These are phyloP conservation scores for Cystobasidium slooffiae DNA, from an alignment of 1,284 basidiomycete species.

Conservation along the genomic window DNA sequence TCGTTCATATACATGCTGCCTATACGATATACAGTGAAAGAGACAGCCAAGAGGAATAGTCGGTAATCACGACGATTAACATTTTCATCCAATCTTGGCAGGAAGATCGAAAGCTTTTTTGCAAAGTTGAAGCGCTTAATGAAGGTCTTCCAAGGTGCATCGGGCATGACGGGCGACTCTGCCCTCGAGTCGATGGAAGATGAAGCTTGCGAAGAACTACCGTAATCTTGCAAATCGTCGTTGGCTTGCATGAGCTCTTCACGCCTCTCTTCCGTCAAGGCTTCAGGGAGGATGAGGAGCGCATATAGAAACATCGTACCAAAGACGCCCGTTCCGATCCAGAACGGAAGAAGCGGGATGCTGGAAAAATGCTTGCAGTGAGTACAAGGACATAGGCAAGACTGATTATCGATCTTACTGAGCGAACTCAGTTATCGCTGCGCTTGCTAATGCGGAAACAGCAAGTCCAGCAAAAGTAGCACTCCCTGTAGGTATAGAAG, in stretches of 20 bases:
- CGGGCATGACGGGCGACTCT: neutral
- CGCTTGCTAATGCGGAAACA: conserved; percentile 31
- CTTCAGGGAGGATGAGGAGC: conserved; percentile 36
- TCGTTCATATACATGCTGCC: conserved; percentile 42
- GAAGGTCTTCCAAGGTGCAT: neutral
- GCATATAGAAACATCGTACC: conserved; percentile 32
- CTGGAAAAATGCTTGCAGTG: neutral
- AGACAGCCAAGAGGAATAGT: conserved; percentile 34
- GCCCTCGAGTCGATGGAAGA: neutral
- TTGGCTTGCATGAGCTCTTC: conserved; percentile 43
- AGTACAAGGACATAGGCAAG: neutral
- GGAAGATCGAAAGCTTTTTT: conserved; percentile 34
- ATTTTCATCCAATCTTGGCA: conserved; percentile 9
- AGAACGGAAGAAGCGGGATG: conserved; percentile 37
- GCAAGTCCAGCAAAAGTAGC: conserved; percentile 39
- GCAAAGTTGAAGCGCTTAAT: conserved; percentile 34
- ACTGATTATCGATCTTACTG: neutral
- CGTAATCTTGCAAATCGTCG: conserved; percentile 13
- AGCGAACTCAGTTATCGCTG: conserved; percentile 24
- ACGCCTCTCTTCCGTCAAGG: conserved; percentile 23
- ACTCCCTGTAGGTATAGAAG: conserved; percentile 14
- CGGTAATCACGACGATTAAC: conserved; percentile 23
- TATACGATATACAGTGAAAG: conserved; percentile 38
- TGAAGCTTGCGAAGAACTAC: neutral
- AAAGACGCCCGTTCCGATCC: conserved; percentile 37